Evolutionary conservation across 179 eudicot species (phyloP).

Genomic region (Gypsophila paniculata): DNA sequence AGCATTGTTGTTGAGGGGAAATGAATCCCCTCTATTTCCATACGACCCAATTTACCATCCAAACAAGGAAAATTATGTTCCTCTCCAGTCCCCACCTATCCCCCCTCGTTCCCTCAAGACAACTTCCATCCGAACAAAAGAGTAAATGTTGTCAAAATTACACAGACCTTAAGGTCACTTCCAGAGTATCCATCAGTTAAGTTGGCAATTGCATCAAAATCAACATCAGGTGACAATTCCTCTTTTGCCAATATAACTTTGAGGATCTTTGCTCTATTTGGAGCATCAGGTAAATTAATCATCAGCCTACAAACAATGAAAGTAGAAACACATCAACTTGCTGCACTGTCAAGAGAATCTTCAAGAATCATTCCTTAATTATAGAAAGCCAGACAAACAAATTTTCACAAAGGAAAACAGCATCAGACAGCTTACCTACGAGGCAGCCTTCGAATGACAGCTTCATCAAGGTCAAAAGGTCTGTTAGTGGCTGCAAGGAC

Average conservation of each 20-base stretch:
- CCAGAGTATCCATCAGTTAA: constrained; percentile 93
- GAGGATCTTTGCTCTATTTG: constrained; percentile 74
- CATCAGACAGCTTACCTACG: constrained; percentile 45
- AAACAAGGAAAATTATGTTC: neutral
- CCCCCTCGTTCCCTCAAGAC: neutral
- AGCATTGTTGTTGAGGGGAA: too few species aligned
- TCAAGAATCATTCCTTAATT: neutral
- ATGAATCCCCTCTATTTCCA: neutral
- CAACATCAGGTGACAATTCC: constrained; percentile 64
- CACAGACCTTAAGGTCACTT: constrained; percentile 53
- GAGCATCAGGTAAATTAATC: constrained; percentile 84
- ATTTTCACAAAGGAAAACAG: neutral
- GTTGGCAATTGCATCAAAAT: constrained; percentile 73
- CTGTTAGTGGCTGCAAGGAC: constrained; percentile 96
- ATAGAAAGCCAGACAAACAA: neutral
- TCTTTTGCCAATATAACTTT: constrained; percentile 80
- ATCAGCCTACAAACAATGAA: constrained; percentile 51
- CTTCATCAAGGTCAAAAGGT: constrained; percentile 97
- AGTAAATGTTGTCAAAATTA: neutral
- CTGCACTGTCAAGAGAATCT: neutral
- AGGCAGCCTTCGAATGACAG: constrained; percentile 90
- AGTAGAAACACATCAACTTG: neutral
- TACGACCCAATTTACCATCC: neutral
- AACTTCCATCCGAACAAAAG: neutral
- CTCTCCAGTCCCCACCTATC: neutral